Base-by-base conservation (phyloP, 1,284 basidiomycete genomes). In the Mycosarcoma maydis region DNA sequence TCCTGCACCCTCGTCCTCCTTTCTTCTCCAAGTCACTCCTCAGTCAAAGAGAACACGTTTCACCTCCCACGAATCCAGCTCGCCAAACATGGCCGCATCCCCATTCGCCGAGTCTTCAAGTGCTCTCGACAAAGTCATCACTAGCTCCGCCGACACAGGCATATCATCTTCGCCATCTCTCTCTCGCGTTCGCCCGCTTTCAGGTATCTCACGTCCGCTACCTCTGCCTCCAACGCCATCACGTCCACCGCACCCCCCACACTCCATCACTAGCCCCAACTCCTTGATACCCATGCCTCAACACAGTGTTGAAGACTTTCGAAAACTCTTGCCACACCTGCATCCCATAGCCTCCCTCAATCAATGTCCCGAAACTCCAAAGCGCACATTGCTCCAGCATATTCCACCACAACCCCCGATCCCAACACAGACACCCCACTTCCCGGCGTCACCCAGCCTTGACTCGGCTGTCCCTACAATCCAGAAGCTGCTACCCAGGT, bases 251-350 rank as follows among this genome's bases (percentile, higher is more conserved):
- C 45, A 42, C 4, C 16, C 36, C 10, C n/a, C 46, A 11, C 41
- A 14, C 5, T 39, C 44, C 8, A 32, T 16, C 13, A 17, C 38
- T 4, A 41, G 33, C 32, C 36, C 19, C 14, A 26, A 6, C 4
- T 26, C 26, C 17, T 50, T 65, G 61, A 52, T 49, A 57, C 50
- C 61, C 44, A 44, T 65, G 54, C 54, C 61, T 3, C 54, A 53
- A 20, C 61, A 50, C 32, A 57, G 45, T 41, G 33, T 65, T 19
- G 26, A 65, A 16, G 54, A 65, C 34, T 45, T 65, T 16, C 16
- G 53, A 11, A 57, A 50, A 42, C 49, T 65, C 9, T 24, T 65
- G 32, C 54, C 61, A 1, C 49, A 11, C 11, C 44, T 37, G 23
- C 44, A 27, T 19, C 41, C 54, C 17, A 14, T 43, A 4, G 10